Evolutionary conservation across 2,329 filamentous ascomycete genomes (phyloP).

Genomic region (Microsporum canis): DNA sequence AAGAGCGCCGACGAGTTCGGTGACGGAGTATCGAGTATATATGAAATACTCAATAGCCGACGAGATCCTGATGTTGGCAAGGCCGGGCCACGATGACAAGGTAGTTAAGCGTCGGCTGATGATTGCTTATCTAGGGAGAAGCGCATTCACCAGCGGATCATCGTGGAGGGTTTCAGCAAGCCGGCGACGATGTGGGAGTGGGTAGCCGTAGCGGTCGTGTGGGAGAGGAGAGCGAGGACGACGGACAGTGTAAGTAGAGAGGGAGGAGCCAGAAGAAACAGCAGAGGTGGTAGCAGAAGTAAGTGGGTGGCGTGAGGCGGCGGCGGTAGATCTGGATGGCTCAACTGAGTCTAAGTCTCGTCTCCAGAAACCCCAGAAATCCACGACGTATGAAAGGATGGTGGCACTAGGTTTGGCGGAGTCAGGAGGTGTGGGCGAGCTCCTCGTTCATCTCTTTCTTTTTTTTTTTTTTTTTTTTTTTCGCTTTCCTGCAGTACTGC

Average conservation of each 20-base stretch:
- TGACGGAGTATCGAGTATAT: not conserved
- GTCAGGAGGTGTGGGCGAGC: conserved; percentile 4
- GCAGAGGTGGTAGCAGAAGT: not conserved
- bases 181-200: not conserved
- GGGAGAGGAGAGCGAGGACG: not conserved
- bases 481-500: not conserved
- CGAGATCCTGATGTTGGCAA: not conserved
- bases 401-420: conserved; percentile 4
- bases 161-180: not conserved
- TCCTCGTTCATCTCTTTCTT: not conserved
- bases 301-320: conserved; percentile 4
- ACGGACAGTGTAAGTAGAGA: not conserved
- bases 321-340: conserved; percentile 7
- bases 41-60: not conserved
- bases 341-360: not conserved
- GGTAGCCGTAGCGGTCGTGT: not conserved
- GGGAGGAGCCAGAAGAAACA: not conserved
- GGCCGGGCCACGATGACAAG: not conserved
- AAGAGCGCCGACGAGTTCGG: not conserved
- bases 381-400: not conserved
- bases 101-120: not conserved
- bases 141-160: not conserved
- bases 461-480: not conserved
- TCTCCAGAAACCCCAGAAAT: conserved; percentile 4
- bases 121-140: not conserved